These are phyloP conservation scores for Cyathus striatus DNA, from an alignment of 768 basidiomycete species.

Conservation along the genomic window DNA sequence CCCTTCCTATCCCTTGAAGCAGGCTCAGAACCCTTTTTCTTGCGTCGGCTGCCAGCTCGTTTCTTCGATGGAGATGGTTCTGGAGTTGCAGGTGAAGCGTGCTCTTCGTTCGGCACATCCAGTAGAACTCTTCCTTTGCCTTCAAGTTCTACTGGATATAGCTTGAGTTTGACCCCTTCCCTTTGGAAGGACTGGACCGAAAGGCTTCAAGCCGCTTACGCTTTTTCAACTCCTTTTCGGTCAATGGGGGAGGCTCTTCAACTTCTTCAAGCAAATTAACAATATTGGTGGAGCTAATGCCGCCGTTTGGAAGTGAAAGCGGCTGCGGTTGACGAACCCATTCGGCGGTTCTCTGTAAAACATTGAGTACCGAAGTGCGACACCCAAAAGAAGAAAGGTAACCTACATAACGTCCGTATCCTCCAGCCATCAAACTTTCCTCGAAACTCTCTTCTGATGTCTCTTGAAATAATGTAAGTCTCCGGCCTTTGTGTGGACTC, in stretches of 20 bases:
- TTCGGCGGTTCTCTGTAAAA: constrained; percentile 47
- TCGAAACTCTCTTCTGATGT: constrained; percentile 83
- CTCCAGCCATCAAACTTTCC: constrained; percentile 78
- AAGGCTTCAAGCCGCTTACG: constrained; percentile 69
- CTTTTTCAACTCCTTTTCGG: constrained; percentile 63
- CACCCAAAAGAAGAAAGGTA: neutral
- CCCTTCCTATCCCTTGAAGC: constrained; percentile 26
- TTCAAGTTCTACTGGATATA: constrained; percentile 62
- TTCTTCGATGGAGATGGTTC: constrained; percentile 33
- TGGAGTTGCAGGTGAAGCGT: constrained; percentile 15
- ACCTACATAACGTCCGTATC: constrained; percentile 72
- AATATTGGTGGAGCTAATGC: constrained; percentile 34
- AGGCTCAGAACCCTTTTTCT: constrained; percentile 42
- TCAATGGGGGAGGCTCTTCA: constrained; percentile 31
- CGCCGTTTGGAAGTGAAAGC: constrained; percentile 33
- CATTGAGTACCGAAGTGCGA: constrained; percentile 5
- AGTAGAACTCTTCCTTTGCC: constrained; percentile 70
- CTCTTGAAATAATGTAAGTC: constrained; percentile 74
- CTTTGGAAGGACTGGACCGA: constrained; percentile 30
- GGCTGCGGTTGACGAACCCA: constrained; percentile 57
- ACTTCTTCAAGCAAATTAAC: constrained; percentile 36
- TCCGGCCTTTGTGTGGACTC: constrained; percentile 67
- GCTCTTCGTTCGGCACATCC: constrained; percentile 43
- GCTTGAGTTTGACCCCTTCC: constrained; percentile 25
- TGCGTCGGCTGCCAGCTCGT: constrained; percentile 33